Percentiles rank a stretch among this genome's conserved stretches.
These are phyloP conservation scores for Dothistroma pini DNA, from an alignment of 2,329 filamentous ascomycete species.

Conservation along the genomic window DNA sequence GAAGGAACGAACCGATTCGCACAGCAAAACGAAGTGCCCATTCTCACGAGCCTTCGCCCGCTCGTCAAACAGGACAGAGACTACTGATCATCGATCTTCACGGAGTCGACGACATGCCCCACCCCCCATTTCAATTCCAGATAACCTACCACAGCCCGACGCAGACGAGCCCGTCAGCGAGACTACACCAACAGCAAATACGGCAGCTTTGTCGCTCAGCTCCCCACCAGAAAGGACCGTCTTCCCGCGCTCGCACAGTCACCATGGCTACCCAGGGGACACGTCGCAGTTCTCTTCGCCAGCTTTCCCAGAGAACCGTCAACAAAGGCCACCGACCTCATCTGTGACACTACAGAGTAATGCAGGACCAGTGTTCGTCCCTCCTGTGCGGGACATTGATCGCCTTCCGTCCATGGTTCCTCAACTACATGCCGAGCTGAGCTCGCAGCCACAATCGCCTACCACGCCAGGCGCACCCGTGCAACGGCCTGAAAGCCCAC, in stretches of 20 bases:
- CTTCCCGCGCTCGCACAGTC: conserved; percentile 55
- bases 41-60: conserved; percentile 38
- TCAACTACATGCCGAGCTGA: conserved; percentile 63
- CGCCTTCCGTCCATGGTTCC: conserved; percentile 78
- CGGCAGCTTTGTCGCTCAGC: conserved; percentile 59
- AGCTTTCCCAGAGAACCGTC: conserved; percentile 19
- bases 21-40: conserved; percentile 59
- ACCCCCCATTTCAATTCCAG: conserved; percentile 78
- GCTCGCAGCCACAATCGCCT: conserved; percentile 88
- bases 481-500: conserved; percentile 45
- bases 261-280: conserved; percentile 44
- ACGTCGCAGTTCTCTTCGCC: conserved; percentile 31
- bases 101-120: conserved; percentile 69
- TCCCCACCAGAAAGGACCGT: conserved; percentile 69
- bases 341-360: conserved; percentile 32
- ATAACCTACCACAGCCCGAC: conserved; percentile 44
- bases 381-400: conserved; percentile 77
- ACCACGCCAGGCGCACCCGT: conserved; percentile 74
- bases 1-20: conserved; percentile 78
- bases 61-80: conserved; percentile 34
- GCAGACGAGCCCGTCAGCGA: conserved; percentile 55
- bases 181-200: conserved; percentile 52
- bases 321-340: conserved; percentile 28
- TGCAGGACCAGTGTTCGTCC: conserved; percentile 54
- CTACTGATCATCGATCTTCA: conserved; percentile 41